phyloP scores from a whole-genome alignment of 352 stramenopile genomes.

The Pythium phragmiticola region DNA sequence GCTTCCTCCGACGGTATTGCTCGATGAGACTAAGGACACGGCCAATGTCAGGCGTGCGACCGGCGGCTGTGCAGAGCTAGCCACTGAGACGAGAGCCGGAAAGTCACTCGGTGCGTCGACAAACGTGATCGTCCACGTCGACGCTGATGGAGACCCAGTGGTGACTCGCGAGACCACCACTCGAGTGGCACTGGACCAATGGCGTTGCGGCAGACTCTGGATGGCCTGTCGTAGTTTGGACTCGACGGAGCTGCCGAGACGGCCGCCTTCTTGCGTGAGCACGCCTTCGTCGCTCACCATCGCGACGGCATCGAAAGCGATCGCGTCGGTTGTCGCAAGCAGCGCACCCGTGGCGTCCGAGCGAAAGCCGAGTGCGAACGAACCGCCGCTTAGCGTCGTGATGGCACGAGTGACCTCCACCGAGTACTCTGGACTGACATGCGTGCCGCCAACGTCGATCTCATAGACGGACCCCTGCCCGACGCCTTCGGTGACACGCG shows the following conservation, averaged over 20 bases:
- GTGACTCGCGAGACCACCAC: neutral
- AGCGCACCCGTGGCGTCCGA: slow-evolving; percentile 1
- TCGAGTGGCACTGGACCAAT: slow-evolving; percentile 4
- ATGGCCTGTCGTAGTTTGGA: slow-evolving; percentile 22
- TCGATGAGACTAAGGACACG: neutral
- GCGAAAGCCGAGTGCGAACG: slow-evolving; percentile 33
- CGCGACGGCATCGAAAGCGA: slow-evolving; percentile 38
- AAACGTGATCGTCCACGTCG: slow-evolving; percentile 35
- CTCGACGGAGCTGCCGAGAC: slow-evolving; percentile 34
- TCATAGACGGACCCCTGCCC: slow-evolving; percentile 31
- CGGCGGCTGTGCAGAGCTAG: neutral
- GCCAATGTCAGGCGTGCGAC: slow-evolving; percentile 8
- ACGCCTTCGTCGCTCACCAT: slow-evolving; percentile 32
- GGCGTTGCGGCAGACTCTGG: neutral
- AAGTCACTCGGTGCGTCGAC: slow-evolving; percentile 27
- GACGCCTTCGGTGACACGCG: slow-evolving; percentile 25
- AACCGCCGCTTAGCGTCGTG: slow-evolving; percentile 12
- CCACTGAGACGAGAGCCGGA: slow-evolving; percentile 22
- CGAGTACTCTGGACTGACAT: slow-evolving; percentile 31
- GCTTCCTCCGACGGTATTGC: slow-evolving; percentile 14
- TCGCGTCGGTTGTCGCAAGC: slow-evolving; percentile 21
- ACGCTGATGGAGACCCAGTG: neutral
- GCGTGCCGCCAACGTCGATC: slow-evolving; percentile 26
- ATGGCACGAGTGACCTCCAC: slow-evolving; percentile 10
- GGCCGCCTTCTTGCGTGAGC: slow-evolving; percentile 27